phyloP scores from a whole-genome alignment of 2,329 filamentous ascomycete genomes.

The Helicocarpus griseus region DNA sequence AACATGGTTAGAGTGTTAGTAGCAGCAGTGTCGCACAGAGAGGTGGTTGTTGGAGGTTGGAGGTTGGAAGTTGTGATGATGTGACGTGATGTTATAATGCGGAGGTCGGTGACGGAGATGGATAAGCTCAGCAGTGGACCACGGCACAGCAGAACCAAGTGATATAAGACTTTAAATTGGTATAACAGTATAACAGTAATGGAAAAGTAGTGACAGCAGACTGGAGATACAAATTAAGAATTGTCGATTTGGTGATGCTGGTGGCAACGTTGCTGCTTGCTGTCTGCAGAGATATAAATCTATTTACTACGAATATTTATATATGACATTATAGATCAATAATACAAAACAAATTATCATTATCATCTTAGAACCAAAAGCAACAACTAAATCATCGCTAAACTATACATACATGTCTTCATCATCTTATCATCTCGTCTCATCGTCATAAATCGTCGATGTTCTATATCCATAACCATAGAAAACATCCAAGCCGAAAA shows the following conservation, averaged over 20 bases:
- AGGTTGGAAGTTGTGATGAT: background rate
- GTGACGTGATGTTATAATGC: background rate
- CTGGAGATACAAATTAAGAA: too few relatives aligned
- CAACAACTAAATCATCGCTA: background rate
- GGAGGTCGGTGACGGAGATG: too few relatives aligned
- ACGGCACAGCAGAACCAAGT: background rate
- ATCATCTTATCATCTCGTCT: slow-evolving; percentile 3
- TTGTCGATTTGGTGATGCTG: background rate
- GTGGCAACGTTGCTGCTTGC: too few relatives aligned
- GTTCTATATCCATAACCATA: background rate
- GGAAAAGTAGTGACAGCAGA: too few relatives aligned
- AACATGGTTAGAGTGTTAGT: background rate
- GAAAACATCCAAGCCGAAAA: slow-evolving; percentile 1
- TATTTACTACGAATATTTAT: background rate
- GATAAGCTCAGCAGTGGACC: background rate
- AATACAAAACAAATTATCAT: background rate
- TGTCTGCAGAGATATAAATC: too few relatives aligned
- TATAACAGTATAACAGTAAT: too few relatives aligned
- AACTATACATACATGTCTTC: background rate
- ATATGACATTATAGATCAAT: background rate
- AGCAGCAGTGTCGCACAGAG: background rate
- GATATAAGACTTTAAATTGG: background rate
- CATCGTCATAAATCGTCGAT: slow-evolving; percentile 6
- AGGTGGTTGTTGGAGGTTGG: background rate
- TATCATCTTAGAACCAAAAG: background rate